phyloP scores from a whole-genome alignment of 176 grass and related monocot species.

The Elymus sibiricus region DNA sequence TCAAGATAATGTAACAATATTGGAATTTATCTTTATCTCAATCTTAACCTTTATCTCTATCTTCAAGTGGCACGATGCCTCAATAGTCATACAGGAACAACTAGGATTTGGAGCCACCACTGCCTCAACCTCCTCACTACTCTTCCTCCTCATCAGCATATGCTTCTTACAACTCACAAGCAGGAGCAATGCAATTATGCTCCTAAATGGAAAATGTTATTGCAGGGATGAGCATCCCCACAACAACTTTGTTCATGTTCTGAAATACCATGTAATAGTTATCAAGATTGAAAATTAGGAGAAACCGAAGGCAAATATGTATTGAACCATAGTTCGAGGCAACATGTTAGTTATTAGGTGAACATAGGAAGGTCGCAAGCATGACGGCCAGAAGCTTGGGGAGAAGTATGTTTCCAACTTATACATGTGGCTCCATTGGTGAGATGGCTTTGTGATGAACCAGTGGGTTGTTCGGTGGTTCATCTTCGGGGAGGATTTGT shows the following conservation, averaged over 20 bases:
- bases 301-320: background rate
- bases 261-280: slow-evolving; percentile 19
- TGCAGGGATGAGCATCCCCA: slow-evolving; percentile 33
- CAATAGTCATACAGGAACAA: slow-evolving; percentile 63
- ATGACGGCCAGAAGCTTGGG: slow-evolving; percentile 85
- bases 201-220: slow-evolving; percentile 48
- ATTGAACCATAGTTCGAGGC: background rate
- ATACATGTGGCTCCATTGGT: slow-evolving; percentile 64
- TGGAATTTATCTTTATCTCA: background rate
- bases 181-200: slow-evolving; percentile 42
- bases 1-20: background rate
- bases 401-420: slow-evolving; percentile 74
- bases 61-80: slow-evolving; percentile 37
- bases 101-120: slow-evolving; percentile 83
- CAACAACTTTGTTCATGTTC: slow-evolving; percentile 65
- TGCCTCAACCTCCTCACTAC: slow-evolving; percentile 77
- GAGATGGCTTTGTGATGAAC: slow-evolving; percentile 73
- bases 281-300: background rate
- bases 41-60: slow-evolving; percentile 34
- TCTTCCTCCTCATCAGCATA: slow-evolving; percentile 77
- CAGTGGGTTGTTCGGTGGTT: slow-evolving; percentile 58
- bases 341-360: too few relatives aligned
- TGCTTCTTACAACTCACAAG: slow-evolving; percentile 76
- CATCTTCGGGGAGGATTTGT: slow-evolving; percentile 44
- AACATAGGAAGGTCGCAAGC: slow-evolving; percentile 46